Base-by-base conservation (phyloP, 2,329 filamentous ascomycete species). In the Dactylellina haptotyla region DNA sequence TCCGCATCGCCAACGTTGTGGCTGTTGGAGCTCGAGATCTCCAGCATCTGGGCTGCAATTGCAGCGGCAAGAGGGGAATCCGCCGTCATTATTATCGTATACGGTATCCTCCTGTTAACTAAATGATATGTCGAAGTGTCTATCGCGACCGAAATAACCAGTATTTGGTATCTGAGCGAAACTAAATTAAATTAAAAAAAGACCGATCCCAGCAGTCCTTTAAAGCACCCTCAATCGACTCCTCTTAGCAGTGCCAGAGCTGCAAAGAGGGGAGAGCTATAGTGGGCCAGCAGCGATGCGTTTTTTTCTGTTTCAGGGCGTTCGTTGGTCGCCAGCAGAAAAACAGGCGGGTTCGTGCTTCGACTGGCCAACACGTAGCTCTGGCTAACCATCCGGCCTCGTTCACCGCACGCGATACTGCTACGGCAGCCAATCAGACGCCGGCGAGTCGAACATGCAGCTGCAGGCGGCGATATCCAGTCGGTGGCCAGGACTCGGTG, bases 31-130 rank as follows among this genome's bases (percentile, higher is more conserved):
- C 20, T 53, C 2, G 67, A 59, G 46, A 72, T 64, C 37, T 72
- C 67, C 14, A 51, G 20, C 32, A 72, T 72, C 32, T 72, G 67
- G n/a, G 67, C 67, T 18, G 59, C 37, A n/a, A 72, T 72, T 39
- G 67, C 67, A 10, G 61, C 59, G 28, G 50, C 64, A 41, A 72
- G 67, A 48, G 67, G 58, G 4, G 67, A 28, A 28, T 64, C 67
- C 25, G 46, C 20, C 53, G 56, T 59, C 63, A 67, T 67, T n/a
- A n/a, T n/a, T n/a, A n/a, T n/a, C n/a, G n/a, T n/a, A n/a, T n/a
- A n/a, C n/a, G n/a, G n/a, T n/a, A n/a, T 34, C 41, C 25, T 28
- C 26, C 34, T 45, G 37, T 34, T 14, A 14, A 34, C 14, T n/a
- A n/a, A n/a, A n/a, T n/a, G n/a, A n/a, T n/a, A n/a, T n/a, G n/a